Conservation (phyloP, 2,329 filamentous ascomycete genomes). For the Epichloe scottii region DNA sequence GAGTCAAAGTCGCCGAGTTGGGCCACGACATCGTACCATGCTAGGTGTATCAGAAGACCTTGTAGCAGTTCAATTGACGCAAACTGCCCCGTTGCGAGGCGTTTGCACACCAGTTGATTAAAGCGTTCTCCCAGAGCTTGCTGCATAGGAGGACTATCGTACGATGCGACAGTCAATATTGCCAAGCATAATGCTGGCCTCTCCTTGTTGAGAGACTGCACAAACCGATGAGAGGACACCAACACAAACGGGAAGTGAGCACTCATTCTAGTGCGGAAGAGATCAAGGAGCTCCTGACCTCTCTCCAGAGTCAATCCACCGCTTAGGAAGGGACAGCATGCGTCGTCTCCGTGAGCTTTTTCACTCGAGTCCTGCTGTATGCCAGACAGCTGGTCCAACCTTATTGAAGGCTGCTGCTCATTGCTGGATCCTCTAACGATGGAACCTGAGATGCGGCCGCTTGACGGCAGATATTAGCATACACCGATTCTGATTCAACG, state of each 20-base stretch:
- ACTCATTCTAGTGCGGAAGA: conserved; percentile 14
- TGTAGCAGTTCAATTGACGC: conserved; percentile 18
- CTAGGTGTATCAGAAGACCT: conserved; percentile 18
- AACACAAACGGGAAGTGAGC: conserved; percentile 19
- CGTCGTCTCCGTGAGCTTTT: conserved; percentile 8
- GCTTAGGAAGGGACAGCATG: conserved; percentile 12
- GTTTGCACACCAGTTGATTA: conserved; percentile 14
- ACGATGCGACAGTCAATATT: conserved; percentile 15
- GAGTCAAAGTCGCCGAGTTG: too few relatives aligned
- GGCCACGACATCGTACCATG: conserved; percentile 14
- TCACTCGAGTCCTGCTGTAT: not conserved
- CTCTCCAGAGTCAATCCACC: conserved; percentile 12
- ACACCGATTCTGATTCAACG: conserved; percentile 1
- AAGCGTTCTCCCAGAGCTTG: conserved; percentile 15
- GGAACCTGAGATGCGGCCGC: not conserved
- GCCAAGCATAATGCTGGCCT: conserved; percentile 17
- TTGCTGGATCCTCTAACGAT: not conserved
- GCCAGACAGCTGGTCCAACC: not conserved
- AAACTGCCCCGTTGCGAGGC: conserved; percentile 14
- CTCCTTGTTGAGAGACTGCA: conserved; percentile 1
- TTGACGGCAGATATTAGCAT: not conserved
- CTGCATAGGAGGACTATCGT: conserved; percentile 13
- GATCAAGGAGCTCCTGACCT: conserved; percentile 15
- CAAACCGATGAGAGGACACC: conserved; percentile 6
- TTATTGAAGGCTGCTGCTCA: too few relatives aligned